A percentile compares a stretch with the other conserved stretches of the same genome.
These are phyloP conservation scores for Capronia americana DNA, from an alignment of 2,329 filamentous ascomycete genomes.

Conservation along the genomic window DNA sequence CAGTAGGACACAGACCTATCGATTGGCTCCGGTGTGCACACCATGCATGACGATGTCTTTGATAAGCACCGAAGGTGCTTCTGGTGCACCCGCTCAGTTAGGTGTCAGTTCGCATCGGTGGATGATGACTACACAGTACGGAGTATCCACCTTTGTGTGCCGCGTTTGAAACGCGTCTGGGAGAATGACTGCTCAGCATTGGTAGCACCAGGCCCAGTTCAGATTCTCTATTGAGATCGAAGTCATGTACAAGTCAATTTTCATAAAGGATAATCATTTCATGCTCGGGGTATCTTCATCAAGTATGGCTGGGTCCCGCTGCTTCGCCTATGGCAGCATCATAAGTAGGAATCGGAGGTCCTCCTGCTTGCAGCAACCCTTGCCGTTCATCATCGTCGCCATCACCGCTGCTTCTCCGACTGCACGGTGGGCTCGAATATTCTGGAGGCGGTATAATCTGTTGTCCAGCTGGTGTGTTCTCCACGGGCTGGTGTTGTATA, in stretches of 20 bases:
- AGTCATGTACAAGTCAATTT: constrained; percentile 1
- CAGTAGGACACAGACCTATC: neutral
- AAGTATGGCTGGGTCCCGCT: constrained; percentile 37
- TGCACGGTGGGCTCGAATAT: constrained; percentile 65
- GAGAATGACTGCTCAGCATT: neutral
- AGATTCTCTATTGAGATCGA: neutral
- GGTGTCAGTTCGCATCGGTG: neutral
- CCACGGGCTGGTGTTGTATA: constrained; percentile 39
- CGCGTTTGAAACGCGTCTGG: neutral
- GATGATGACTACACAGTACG: neutral
- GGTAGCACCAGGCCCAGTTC: neutral
- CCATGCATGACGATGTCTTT: constrained; percentile 18
- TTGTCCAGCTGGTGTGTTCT: constrained; percentile 57
- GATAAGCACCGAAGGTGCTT: neutral
- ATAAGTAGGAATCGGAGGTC: constrained; percentile 81
- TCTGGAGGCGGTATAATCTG: constrained; percentile 71
- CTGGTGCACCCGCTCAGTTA: neutral
- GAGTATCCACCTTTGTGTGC: neutral
- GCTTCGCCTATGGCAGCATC: constrained; percentile 69
- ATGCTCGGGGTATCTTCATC: constrained; percentile 36
- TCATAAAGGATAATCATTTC: constrained; percentile 32
- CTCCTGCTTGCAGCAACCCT: constrained; percentile 53
- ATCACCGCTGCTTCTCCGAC: constrained; percentile 64
- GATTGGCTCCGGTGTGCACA: neutral
- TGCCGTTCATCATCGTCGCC: constrained; percentile 58